phyloP scores from a whole-genome alignment of 352 stramenopile species.

The Phytopythium litorale region DNA sequence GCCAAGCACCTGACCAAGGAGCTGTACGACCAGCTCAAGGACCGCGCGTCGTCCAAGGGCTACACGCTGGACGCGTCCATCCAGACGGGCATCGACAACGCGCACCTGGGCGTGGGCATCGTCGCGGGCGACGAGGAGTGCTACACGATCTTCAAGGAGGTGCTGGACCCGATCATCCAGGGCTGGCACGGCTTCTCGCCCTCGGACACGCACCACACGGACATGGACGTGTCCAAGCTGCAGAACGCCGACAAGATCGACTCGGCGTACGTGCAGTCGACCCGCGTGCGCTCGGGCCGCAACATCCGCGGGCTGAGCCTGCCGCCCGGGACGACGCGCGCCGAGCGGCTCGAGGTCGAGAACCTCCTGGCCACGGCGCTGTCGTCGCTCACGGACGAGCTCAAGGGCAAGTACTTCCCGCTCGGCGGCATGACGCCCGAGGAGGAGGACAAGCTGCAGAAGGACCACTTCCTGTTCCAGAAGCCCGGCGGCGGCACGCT shows the following conservation, averaged over 20 bases:
- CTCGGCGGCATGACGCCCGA: constrained; percentile 90
- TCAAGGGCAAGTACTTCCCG: constrained; percentile 87
- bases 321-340: constrained; percentile 81
- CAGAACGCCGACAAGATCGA: constrained; percentile 62
- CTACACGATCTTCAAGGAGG: constrained; percentile 76
- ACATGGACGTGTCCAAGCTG: constrained; percentile 81
- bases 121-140: constrained; percentile 86
- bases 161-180: constrained; percentile 85
- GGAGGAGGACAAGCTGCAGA: constrained; percentile 89
- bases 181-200: constrained; percentile 85
- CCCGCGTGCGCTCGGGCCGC: constrained; percentile 88
- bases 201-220: constrained; percentile 70
- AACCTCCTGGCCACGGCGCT: constrained; percentile 79
- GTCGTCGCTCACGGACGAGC: constrained; percentile 57
- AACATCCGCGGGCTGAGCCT: constrained; percentile 89
- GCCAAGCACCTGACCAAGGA: constrained; percentile 79
- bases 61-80: constrained; percentile 87
- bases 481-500: constrained; percentile 89
- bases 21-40: constrained; percentile 83
- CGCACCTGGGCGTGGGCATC: constrained; percentile 76
- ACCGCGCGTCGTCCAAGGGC: constrained; percentile 54
- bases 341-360: constrained; percentile 83
- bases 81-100: constrained; percentile 80
- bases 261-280: constrained; percentile 88
- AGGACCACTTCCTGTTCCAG: constrained; percentile 92